phyloP scores from a whole-genome alignment of 164 flowering plant species.

The Vitis amurensis region DNA sequence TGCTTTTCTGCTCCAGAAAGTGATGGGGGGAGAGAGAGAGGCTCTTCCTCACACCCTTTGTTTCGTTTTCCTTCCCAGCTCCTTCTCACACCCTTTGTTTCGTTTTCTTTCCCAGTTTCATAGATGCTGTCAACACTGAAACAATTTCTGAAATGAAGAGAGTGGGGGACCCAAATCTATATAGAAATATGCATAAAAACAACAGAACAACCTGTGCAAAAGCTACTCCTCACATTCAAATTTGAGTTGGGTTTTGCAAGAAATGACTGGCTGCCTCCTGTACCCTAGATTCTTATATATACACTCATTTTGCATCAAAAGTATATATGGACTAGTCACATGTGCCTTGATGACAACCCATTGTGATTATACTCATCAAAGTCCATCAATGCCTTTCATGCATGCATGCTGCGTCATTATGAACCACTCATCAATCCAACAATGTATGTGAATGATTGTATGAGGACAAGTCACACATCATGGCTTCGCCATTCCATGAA shows the following conservation, averaged over 20 bases:
- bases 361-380: not conserved
- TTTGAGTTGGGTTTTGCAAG: constrained; percentile 19
- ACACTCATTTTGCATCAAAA: not conserved
- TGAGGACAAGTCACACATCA: no score
- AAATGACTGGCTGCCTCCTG: constrained; percentile 15
- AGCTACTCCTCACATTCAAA: constrained; percentile 35
- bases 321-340: not conserved
- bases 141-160: constrained; percentile 20
- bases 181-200: constrained; percentile 51
- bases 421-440: no score
- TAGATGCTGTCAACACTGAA: constrained; percentile 33
- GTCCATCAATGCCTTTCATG: no score
- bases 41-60: constrained; percentile 3
- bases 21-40: constrained; percentile 13
- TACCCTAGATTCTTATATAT: constrained; percentile 20
- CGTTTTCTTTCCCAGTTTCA: constrained; percentile 24
- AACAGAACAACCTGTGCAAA: constrained; percentile 47
- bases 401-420: no score
- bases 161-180: constrained; percentile 54
- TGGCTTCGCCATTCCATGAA: no score
- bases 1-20: constrained; percentile 27
- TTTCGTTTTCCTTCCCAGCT: constrained; percentile 22
- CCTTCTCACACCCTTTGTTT: constrained; percentile 10
- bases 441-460: no score
- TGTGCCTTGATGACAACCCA: constrained; percentile 7